Conservation (phyloP, 2,329 filamentous ascomycete species). For the Stemphylium beticola region DNA sequence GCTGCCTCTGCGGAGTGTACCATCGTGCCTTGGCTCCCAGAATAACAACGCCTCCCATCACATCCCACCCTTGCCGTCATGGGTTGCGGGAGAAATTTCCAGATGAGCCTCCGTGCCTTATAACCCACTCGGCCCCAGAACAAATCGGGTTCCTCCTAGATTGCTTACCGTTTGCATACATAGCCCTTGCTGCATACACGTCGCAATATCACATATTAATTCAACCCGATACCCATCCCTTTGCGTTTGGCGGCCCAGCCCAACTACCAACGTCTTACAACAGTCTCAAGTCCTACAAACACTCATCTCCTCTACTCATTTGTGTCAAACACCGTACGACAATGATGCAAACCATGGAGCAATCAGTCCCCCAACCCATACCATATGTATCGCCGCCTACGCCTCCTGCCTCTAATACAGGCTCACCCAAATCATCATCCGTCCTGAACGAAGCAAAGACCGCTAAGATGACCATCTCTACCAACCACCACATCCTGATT, state of each 20-base stretch:
- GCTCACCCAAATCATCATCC: slow-evolving; percentile 28
- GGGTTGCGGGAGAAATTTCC: slow-evolving; percentile 36
- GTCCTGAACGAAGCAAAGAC: slow-evolving; percentile 22
- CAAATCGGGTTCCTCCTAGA: slow-evolving; percentile 17
- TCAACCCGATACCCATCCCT: slow-evolving; percentile 8
- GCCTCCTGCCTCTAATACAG: slow-evolving; percentile 37
- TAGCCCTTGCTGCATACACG: slow-evolving; percentile 27
- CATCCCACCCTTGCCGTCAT: slow-evolving; percentile 41
- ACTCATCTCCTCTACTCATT: neutral
- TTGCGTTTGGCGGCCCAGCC: slow-evolving; percentile 20
- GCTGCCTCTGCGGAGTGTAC: slow-evolving; percentile 25
- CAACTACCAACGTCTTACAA: slow-evolving; percentile 10
- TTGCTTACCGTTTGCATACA: slow-evolving; percentile 30
- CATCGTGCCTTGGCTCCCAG: slow-evolving; percentile 40
- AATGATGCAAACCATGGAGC: slow-evolving; percentile 48
- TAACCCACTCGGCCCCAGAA: slow-evolving; percentile 34
- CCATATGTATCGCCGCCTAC: slow-evolving; percentile 42
- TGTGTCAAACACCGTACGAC: slow-evolving; percentile 10
- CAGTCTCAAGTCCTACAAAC: slow-evolving; percentile 5
- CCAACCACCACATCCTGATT: slow-evolving; percentile 58
- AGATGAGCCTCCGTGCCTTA: slow-evolving; percentile 27
- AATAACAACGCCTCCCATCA: slow-evolving; percentile 30
- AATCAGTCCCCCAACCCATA: slow-evolving; percentile 30
- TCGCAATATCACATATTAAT: slow-evolving; percentile 37
- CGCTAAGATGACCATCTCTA: slow-evolving; percentile 36